Percentiles rank a stretch among this genome's conserved stretches.
phyloP scores from a whole-genome alignment of 2,329 filamentous ascomycete genomes.

The Aureobasidium sp. region DNA sequence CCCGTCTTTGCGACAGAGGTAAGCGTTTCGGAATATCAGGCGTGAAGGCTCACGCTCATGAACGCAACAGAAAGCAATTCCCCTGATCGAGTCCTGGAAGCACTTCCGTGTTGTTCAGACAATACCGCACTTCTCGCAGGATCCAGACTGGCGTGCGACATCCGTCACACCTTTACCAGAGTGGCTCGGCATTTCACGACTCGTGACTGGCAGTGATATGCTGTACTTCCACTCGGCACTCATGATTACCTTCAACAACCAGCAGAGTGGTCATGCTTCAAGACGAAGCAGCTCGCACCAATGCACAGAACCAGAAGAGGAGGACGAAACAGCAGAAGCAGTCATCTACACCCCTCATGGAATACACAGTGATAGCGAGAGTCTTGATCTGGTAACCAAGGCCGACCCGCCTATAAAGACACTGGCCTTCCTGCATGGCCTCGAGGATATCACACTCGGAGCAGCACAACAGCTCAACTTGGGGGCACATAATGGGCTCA shows the following conservation, averaged over 20 bases:
- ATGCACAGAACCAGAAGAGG: slow-evolving; percentile 20
- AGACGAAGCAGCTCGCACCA: slow-evolving; percentile 23
- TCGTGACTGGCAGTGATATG: slow-evolving; percentile 48
- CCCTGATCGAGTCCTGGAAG: slow-evolving; percentile 50
- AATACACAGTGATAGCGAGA: slow-evolving; percentile 39
- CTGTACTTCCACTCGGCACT: slow-evolving; percentile 58
- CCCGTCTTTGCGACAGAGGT: slow-evolving; percentile 53
- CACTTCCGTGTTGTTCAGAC: slow-evolving; percentile 53
- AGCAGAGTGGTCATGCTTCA: slow-evolving; percentile 20
- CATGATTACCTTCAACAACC: slow-evolving; percentile 47
- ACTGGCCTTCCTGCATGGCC: slow-evolving; percentile 56
- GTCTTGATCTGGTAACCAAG: slow-evolving; percentile 37
- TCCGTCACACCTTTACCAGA: slow-evolving; percentile 44
- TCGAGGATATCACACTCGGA: slow-evolving; percentile 53
- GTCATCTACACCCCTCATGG: slow-evolving; percentile 61
- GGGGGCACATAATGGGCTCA: slow-evolving; percentile 55
- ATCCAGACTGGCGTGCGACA: slow-evolving; percentile 40
- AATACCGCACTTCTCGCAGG: slow-evolving; percentile 39
- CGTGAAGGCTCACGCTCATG: not conserved
- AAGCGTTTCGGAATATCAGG: not conserved
- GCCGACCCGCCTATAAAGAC: slow-evolving; percentile 44
- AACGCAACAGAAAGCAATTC: slow-evolving; percentile 43
- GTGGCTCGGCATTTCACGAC: slow-evolving; percentile 56
- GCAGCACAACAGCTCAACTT: slow-evolving; percentile 54
- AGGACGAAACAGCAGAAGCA: slow-evolving; percentile 42